Base-by-base conservation (phyloP, 805 yeast species). In the Isabelozyma heimii region DNA sequence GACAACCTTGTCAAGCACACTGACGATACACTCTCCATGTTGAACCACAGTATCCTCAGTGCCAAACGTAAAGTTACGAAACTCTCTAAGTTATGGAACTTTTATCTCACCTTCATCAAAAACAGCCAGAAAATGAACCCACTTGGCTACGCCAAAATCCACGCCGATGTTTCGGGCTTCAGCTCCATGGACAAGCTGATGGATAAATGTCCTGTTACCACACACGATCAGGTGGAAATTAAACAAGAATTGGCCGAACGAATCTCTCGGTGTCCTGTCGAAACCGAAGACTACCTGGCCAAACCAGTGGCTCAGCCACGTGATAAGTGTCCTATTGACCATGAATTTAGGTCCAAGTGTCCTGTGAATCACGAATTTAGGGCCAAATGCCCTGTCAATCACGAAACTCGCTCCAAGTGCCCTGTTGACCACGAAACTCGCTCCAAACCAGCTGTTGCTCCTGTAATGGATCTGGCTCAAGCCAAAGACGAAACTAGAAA, bases 51-150 rank as follows among this genome's bases (percentile, higher is more conserved):
- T 28, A 20, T 44, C 12, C 13, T 57, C n/a, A n/a, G 47, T 7
- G 58, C 55, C 35, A 53, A 56, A 33, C 60, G 49, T 1, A 51
- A 52, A 46, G 48, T 57, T 9, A 44, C 35, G 8, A 58, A 60
- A 43, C 48, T 65, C 14, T 49, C 65, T 27, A 70, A 67, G 51
- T 57, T 67, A 44, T 73, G 78, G 78, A 62, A 62, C 40, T 73
- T 73, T 48, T 72, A 73, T 56, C 51, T 66, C 48, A 69, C 73
- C 1, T 65, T 73, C 47, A 58, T 70, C 33, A 63, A 65, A 28
- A 66, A 63, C 49, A 53, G 67, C 8, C 61, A 54, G 43, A 67
- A 61, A 48, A 52, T 65, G 52, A 62, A 54, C 43, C 50, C 65
- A 10, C 52, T 58, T 15, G 63, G 65, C 47, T 65, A 69, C 45